Conservation (phyloP, 202 grass and related monocot genomes). For the Digitaria exilis region DNA sequence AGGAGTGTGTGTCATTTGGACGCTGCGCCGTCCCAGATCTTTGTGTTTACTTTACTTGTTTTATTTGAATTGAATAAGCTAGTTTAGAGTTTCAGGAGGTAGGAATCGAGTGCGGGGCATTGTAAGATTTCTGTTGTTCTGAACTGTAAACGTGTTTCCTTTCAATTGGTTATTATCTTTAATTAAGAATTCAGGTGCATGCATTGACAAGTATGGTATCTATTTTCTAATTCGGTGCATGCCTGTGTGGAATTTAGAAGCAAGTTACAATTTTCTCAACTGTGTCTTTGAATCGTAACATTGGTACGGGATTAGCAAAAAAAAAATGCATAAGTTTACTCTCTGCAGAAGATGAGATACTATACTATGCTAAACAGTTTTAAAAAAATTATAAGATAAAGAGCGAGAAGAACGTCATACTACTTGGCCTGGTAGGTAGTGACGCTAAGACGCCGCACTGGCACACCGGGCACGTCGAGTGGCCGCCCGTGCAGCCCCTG, state of each 20-base stretch:
- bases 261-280: not conserved
- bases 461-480: slow-evolving; percentile 35
- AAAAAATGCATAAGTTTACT: too few relatives aligned
- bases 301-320: too few relatives aligned
- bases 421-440: not conserved
- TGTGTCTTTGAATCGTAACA: too few relatives aligned
- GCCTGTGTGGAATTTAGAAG: not conserved
- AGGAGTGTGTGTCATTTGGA: not conserved
- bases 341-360: too few relatives aligned
- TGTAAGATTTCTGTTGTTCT: not conserved
- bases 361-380: too few relatives aligned
- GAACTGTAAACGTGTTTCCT: not conserved
- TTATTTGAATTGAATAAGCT: not conserved
- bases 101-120: not conserved
- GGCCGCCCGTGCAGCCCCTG: not conserved
- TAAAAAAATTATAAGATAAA: not conserved
- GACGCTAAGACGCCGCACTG: not conserved
- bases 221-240: not conserved
- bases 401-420: not conserved
- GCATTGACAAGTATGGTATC: too few relatives aligned
- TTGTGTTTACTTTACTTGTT: not conserved
- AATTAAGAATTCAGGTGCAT: not conserved
- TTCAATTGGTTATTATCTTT: not conserved
- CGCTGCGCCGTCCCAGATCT: not conserved
- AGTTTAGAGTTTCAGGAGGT: not conserved